A percentile compares a stretch with the other conserved stretches of the same genome.
Evolutionary conservation across 805 yeast genomes (phyloP).

Genomic region (Zygosaccharomyces gambellarensis): DNA sequence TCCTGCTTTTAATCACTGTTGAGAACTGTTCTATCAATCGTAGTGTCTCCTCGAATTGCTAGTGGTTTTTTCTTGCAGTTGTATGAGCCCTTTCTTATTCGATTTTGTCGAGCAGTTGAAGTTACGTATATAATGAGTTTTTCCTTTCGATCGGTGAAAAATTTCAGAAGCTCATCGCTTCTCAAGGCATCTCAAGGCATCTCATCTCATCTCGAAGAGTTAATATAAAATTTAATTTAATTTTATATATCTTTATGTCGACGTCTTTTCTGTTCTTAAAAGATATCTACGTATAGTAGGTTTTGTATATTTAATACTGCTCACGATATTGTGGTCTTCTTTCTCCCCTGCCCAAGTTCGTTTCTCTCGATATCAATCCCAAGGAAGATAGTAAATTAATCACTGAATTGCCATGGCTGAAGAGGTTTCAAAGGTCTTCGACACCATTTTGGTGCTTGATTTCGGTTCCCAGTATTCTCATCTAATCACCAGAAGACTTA

Average conservation of each 20-base stretch:
- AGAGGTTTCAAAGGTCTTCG: slow-evolving; percentile 83
- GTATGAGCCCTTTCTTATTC: no score
- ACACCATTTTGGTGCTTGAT: slow-evolving; percentile 94
- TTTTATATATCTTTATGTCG: background rate
- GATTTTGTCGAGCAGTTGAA: background rate
- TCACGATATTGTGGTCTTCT: background rate
- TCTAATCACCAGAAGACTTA: slow-evolving; percentile 90
- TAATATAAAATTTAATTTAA: background rate
- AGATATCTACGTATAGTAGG: background rate
- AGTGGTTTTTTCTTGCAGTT: no score
- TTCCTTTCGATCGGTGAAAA: background rate
- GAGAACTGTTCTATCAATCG: no score
- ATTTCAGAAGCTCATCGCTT: slow-evolving; percentile 1
- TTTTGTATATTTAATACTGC: background rate
- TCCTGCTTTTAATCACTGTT: no score
- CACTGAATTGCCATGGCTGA: slow-evolving; percentile 20
- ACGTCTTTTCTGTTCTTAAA: background rate
- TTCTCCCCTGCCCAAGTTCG: background rate
- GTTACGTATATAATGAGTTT: background rate
- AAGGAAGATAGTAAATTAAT: background rate
- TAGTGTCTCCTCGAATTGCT: no score
- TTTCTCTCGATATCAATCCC: background rate
- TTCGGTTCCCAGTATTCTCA: slow-evolving; percentile 99
- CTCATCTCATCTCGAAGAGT: slow-evolving; percentile 10
- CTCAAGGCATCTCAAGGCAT: slow-evolving; percentile 14